Evolutionary conservation across 2,329 filamentous ascomycete genomes (phyloP), one percentile per base, ranked within the genome.

Genomic region (Colletotrichum kahawae): DNA sequence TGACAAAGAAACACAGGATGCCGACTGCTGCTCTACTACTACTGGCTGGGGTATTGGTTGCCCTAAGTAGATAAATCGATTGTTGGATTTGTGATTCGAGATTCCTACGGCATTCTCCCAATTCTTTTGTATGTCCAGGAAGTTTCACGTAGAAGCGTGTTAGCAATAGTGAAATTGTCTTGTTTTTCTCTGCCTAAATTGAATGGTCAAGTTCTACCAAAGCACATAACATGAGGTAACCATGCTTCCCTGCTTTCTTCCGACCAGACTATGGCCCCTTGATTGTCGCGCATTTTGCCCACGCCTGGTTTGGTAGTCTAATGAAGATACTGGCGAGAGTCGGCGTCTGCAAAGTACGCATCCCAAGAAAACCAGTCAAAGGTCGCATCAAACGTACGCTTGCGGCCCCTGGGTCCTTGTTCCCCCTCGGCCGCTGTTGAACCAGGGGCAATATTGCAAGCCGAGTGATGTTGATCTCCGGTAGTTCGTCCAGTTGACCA

Each of bases 291-390:
- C 24, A n/a, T n/a, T 9, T 18, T 48, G 43, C 5, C 16, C 4
- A 4, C 4, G 18, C 4, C 7, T 38, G 6, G 3, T 51, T 6
- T 1, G 13, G n/a, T 21, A n/a, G 5, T 7, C 43, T 21, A 51
- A 13, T 21, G 6, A 21, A 24, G 5, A 7, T 1, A 51, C 10
- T 51, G n/a, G n/a, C 43, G 43, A 10, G n/a, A 13, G 43, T 51
- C 34, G 14, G 36, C 62, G 48, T 24, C 24, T 18, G 43, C 43
- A 57, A 38, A 64, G 9, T 57, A 73, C 5, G 71, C 18, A 13
- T 73, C 66, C 65, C 71, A 73, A 14, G 71, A 73, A 34, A 70
- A 70, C 71, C 57, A 73, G 43, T 73, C 66, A 34, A 62, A 69
- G 3, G 65, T 63, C 33, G 63, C 70, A 18, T 71, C 64, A 60